Evolutionary conservation across 331 rosid species (phyloP).

Genomic region (Pyrus hybrid): DNA sequence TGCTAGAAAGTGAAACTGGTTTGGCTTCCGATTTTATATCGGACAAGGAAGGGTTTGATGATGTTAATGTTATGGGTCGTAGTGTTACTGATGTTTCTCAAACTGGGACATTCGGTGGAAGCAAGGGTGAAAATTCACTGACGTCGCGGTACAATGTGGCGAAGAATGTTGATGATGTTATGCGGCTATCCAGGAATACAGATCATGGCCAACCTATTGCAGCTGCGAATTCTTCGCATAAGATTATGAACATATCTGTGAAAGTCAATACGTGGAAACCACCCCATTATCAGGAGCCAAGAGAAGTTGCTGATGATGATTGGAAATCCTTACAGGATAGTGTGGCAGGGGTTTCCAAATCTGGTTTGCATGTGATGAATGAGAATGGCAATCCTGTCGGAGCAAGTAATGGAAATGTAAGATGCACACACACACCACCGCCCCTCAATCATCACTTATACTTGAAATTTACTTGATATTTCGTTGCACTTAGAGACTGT

Average conservation of each 20-base stretch:
- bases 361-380: slow-evolving; percentile 35
- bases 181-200: slow-evolving; percentile 27
- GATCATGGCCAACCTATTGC: slow-evolving; percentile 41
- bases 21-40: slow-evolving; percentile 55
- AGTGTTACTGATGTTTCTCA: slow-evolving; percentile 44
- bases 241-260: slow-evolving; percentile 58
- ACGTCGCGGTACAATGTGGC: slow-evolving; percentile 44
- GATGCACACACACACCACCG: slow-evolving; percentile 1
- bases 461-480: background rate
- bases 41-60: slow-evolving; percentile 59
- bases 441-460: background rate
- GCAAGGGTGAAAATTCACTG: slow-evolving; percentile 37
- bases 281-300: slow-evolving; percentile 49
- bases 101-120: slow-evolving; percentile 41
- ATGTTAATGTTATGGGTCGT: slow-evolving; percentile 30
- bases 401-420: slow-evolving; percentile 58
- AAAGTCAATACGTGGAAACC: slow-evolving; percentile 80
- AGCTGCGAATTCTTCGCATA: slow-evolving; percentile 45
- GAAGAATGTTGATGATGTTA: slow-evolving; percentile 34
- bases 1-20: slow-evolving; percentile 44
- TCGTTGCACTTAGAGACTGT: background rate
- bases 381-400: slow-evolving; percentile 30
- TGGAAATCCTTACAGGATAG: slow-evolving; percentile 25
- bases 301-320: slow-evolving; percentile 44
- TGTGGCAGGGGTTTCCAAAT: slow-evolving; percentile 28